Evolutionary conservation across 768 basidiomycete species (phyloP), one percentile per base, ranked within the genome.

Genomic region (Leccinum subgranulosum): DNA sequence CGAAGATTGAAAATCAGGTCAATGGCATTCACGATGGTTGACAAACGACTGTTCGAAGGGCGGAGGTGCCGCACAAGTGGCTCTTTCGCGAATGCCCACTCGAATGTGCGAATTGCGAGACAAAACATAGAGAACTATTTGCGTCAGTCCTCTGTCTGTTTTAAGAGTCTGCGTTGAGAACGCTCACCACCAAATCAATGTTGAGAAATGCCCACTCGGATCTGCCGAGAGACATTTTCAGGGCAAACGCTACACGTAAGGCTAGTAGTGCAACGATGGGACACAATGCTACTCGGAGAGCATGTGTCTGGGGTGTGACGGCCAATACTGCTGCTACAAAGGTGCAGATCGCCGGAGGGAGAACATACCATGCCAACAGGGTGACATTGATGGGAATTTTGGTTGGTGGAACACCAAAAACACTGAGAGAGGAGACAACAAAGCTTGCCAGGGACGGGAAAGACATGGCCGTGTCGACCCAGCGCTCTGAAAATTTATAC

Each of bases 1-100:
- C 87, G 83, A 14, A 82, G 61, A 58, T 79, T 84, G 61, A 70
- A 73, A 23, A 59, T 60, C 19, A 88, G 75, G 54, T 87, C 84
- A 14, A 78, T 60, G 2, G 79, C 78, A 55, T 88, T 78, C 45
- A 57, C 41, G 36, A 59, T 17, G 41, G 39, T 45, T 2, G 60
- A 57, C 6, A 51, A 36, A 9, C 48, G 27, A 21, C 51, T 27
- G 3, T 51, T 55, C 14, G 27, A 23, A 25, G 57, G 62, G 31
- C 57, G 60, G 21, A 55, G 19, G 21, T 51, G 45, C 19, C 67
- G 66, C 17, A 56, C 41, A 1, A 61, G 56, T n/a, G 63, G 65
- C 12, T 58, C 52, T 21, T 60, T 56, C 10, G 31, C 23, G 6
- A 61, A 43, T 1, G 61, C 47, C 66, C 62, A 70, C 27, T 63